Percentiles rank a stretch among this genome's conserved stretches.
Evolutionary conservation across 176 grass and related monocot species (phyloP).

Genomic region (Zoysia pacifica): DNA sequence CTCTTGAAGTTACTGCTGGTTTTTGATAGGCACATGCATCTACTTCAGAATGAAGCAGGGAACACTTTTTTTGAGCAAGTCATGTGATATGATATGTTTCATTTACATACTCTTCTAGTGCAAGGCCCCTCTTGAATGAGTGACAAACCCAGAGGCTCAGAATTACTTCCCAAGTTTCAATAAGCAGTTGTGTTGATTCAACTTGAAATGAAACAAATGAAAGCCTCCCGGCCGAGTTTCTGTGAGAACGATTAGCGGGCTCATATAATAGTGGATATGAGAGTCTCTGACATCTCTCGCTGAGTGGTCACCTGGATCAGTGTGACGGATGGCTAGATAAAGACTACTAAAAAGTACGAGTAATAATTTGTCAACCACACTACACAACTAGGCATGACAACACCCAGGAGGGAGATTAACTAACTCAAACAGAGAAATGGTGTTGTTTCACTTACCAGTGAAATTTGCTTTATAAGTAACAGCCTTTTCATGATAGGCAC

Average conservation of each 20-base stretch:
- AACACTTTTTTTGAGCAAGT: neutral
- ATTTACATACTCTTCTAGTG: neutral
- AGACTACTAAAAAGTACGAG: neutral
- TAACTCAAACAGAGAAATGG: neutral
- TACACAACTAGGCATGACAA: conserved; percentile 2
- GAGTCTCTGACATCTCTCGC: conserved; percentile 12
- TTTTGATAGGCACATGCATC: neutral
- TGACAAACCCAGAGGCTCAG: neutral
- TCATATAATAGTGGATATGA: neutral
- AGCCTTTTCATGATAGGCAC: conserved; percentile 97
- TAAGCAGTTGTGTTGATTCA: conserved; percentile 16
- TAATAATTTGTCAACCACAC: conserved; percentile 27
- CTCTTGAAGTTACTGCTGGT: neutral
- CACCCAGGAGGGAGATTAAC: neutral
- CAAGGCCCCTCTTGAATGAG: neutral
- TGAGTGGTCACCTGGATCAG: neutral
- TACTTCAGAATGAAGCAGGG: neutral
- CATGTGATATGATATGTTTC: neutral
- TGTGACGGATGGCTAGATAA: neutral
- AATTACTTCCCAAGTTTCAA: neutral
- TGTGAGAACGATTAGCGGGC: neutral
- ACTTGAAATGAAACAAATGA: conserved; percentile 21
- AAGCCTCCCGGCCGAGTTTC: conserved; percentile 19
- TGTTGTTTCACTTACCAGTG: conserved; percentile 50
- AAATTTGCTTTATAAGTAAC: conserved; percentile 97